These are phyloP conservation scores for Silene latifolia DNA, from an alignment of 148 eudicot species.

Conservation along the genomic window DNA sequence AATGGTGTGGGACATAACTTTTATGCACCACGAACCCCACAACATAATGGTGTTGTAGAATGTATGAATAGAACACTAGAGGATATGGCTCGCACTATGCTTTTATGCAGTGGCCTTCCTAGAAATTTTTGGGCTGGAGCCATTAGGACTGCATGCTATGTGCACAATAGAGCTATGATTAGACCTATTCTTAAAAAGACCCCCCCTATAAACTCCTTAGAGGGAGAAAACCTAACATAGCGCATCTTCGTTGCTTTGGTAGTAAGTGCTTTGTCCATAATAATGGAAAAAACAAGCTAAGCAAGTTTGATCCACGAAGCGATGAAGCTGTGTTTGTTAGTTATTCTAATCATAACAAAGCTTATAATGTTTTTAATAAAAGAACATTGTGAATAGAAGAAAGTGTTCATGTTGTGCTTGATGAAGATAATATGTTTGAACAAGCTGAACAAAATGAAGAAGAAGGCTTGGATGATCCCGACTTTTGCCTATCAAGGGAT, in stretches of 20 bases:
- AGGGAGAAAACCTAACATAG: background rate
- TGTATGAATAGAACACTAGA: background rate
- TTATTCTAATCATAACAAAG: background rate
- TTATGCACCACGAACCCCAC: too few species aligned
- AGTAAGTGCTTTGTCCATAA: background rate
- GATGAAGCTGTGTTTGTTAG: background rate
- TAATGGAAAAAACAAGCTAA: background rate
- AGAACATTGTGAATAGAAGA: background rate
- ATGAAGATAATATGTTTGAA: too few species aligned
- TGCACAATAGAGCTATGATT: background rate
- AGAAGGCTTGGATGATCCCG: too few species aligned
- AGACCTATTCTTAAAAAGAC: background rate
- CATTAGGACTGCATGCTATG: background rate
- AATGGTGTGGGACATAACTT: too few species aligned
- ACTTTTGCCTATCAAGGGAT: too few species aligned
- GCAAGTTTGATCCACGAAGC: background rate
- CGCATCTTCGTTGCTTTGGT: background rate
- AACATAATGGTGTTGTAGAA: too few species aligned
- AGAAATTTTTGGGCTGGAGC: background rate
- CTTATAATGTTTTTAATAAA: background rate
- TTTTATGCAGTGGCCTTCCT: background rate
- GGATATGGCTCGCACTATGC: background rate
- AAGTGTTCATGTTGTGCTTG: background rate
- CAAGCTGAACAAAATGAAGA: too few species aligned
- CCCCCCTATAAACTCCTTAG: background rate